These are phyloP conservation scores for Triticum monococcum DNA, from an alignment of 176 grass and related monocot species.

Conservation along the genomic window DNA sequence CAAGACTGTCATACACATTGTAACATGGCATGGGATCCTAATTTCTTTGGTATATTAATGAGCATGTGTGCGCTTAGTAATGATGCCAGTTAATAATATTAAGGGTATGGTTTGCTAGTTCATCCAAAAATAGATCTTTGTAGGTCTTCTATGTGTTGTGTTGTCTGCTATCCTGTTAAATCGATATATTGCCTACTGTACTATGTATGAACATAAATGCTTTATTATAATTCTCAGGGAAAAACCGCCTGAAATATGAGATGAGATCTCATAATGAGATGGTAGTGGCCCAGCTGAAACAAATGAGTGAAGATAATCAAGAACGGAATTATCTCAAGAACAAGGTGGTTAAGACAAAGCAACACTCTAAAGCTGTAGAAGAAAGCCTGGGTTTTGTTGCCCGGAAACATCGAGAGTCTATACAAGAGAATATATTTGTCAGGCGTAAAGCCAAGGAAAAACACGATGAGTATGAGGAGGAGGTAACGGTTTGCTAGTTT, in stretches of 20 bases:
- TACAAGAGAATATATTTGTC: conserved; percentile 55
- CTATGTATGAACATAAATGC: background rate
- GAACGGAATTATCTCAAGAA: conserved; percentile 66
- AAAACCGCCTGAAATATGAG: conserved; percentile 73
- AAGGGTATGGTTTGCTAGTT: no score
- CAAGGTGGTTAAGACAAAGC: conserved; percentile 66
- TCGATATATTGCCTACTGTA: background rate
- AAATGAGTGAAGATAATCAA: conserved; percentile 94
- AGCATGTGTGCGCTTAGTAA: no score
- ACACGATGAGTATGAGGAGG: conserved; percentile 76
- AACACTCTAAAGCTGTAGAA: conserved; percentile 67
- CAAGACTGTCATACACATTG: no score
- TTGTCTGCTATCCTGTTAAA: no score
- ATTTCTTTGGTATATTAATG: no score
- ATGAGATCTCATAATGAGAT: conserved; percentile 87
- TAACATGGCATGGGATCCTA: no score
- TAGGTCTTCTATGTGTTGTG: no score
- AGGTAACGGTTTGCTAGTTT: conserved; percentile 44
- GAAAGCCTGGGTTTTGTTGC: conserved; percentile 50
- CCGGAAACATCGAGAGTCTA: conserved; percentile 54
- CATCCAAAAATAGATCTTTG: no score
- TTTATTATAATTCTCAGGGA: conserved; percentile 47
- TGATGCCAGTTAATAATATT: no score
- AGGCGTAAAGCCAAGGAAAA: conserved; percentile 70
- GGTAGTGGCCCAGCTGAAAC: conserved; percentile 80